phyloP scores from a whole-genome alignment of 495 filamentous ascomycete species.

The Xylaria venustula region DNA sequence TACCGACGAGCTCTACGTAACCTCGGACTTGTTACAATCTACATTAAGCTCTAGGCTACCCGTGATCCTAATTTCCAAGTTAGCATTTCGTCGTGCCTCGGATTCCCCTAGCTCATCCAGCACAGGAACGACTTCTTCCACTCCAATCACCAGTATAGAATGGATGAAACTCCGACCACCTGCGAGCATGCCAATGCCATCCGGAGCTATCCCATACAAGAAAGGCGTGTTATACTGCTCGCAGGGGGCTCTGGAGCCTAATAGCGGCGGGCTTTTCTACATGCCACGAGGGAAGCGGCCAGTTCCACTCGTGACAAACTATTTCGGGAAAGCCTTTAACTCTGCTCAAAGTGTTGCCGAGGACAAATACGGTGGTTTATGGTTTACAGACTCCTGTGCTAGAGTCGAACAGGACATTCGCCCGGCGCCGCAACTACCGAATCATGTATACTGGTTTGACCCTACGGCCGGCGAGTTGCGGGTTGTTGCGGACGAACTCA shows the following conservation, averaged over 20 bases:
- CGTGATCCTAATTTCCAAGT: slow-evolving; percentile 40
- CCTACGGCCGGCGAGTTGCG: slow-evolving; percentile 32
- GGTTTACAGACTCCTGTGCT: slow-evolving; percentile 50
- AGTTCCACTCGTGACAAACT: slow-evolving; percentile 39
- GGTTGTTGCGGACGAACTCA: slow-evolving; percentile 44
- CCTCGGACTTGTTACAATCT: slow-evolving; percentile 51
- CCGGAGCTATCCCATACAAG: slow-evolving; percentile 39
- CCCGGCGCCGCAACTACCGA: slow-evolving; percentile 39
- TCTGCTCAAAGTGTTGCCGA: slow-evolving; percentile 45
- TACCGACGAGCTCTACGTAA: slow-evolving; percentile 54
- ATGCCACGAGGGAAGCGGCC: slow-evolving; percentile 42
- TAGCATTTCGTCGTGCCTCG: slow-evolving; percentile 29
- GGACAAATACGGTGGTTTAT: slow-evolving; percentile 39
- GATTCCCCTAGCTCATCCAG: neutral
- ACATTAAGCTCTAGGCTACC: slow-evolving; percentile 37
- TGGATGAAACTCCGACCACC: slow-evolving; percentile 48
- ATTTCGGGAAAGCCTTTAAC: slow-evolving; percentile 45
- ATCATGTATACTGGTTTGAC: slow-evolving; percentile 45
- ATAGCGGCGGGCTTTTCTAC: slow-evolving; percentile 51
- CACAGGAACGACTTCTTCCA: neutral
- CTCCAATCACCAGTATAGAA: slow-evolving; percentile 23
- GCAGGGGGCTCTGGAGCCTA: slow-evolving; percentile 43
- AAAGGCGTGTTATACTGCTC: slow-evolving; percentile 47
- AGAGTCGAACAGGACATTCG: slow-evolving; percentile 44
- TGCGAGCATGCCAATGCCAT: slow-evolving; percentile 51